Evolutionary conservation across 1,284 basidiomycete genomes (phyloP).

Genomic region (Trichosporon asahii): DNA sequence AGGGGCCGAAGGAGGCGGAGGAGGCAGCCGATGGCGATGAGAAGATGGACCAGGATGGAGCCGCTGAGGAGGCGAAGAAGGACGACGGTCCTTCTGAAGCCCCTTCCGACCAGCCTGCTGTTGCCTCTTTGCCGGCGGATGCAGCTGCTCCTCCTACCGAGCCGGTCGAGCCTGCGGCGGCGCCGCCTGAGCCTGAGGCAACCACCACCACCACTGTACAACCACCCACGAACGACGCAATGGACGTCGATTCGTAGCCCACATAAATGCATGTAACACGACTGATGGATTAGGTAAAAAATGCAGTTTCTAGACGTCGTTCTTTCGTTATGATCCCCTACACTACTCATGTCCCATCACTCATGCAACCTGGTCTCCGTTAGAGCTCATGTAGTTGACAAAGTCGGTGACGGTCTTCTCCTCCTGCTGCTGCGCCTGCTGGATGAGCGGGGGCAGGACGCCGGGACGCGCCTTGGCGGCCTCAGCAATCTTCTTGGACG

Average conservation of each 20-base stretch:
- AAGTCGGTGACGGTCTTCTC: slow-evolving; percentile 32
- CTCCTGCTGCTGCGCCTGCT: slow-evolving; percentile 31
- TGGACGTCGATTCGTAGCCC: slow-evolving; percentile 19
- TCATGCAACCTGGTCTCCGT: slow-evolving; percentile 27
- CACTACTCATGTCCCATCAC: background rate
- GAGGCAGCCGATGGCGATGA: background rate
- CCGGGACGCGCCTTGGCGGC: slow-evolving; percentile 48
- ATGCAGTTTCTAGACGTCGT: background rate
- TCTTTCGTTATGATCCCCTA: background rate
- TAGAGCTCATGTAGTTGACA: slow-evolving; percentile 44
- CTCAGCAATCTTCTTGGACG: slow-evolving; percentile 45
- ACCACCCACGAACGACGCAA: background rate
- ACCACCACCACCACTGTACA: background rate
- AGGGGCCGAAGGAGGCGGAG: background rate
- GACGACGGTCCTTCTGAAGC: background rate
- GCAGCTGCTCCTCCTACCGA: background rate
- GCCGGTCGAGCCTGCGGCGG: background rate
- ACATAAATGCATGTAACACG: slow-evolving; percentile 16
- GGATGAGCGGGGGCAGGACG: slow-evolving; percentile 43
- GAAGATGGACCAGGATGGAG: background rate
- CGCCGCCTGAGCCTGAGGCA: background rate
- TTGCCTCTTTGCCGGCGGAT: background rate
- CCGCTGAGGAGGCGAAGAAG: background rate
- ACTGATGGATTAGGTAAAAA: background rate
- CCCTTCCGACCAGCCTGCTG: background rate